phyloP scores from a whole-genome alignment of 192 early-diverging fungal genomes.

The Coemansia sp. region DNA sequence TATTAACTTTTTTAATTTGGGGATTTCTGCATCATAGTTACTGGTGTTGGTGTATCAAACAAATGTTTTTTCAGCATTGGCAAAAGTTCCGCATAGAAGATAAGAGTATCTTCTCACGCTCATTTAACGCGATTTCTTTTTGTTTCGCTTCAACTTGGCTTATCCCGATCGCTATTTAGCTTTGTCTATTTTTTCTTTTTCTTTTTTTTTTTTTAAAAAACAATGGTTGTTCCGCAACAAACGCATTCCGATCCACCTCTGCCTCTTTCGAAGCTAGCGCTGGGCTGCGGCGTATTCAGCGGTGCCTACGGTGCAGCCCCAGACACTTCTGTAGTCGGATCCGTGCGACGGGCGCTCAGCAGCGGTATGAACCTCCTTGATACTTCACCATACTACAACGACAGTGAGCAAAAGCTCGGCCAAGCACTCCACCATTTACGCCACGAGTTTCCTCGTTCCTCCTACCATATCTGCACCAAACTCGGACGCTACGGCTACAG shows the following conservation, averaged over 20 bases:
- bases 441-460: conserved; percentile 60
- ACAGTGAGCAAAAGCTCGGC: conserved; percentile 67
- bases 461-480: conserved; percentile 71
- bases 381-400: conserved; percentile 72
- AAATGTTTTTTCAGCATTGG: too few species aligned
- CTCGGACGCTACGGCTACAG: conserved; percentile 70
- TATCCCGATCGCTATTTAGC: too few species aligned
- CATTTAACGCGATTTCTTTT: too few species aligned
- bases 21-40: too few species aligned
- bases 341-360: conserved; percentile 33
- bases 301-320: conserved; percentile 37
- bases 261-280: conserved; percentile 24
- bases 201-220: neutral
- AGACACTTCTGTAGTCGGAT: conserved; percentile 2
- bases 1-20: neutral
- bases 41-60: too few species aligned
- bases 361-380: conserved; percentile 68
- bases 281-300: conserved; percentile 49
- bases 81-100: too few species aligned
- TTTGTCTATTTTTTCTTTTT: neutral
- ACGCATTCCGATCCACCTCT: conserved; percentile 1
- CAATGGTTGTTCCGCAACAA: neutral
- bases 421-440: conserved; percentile 55
- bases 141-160: too few species aligned
- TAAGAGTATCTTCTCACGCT: too few species aligned